Base-by-base conservation (phyloP, 148 eudicot genomes). In the Talinum fruticosum region DNA sequence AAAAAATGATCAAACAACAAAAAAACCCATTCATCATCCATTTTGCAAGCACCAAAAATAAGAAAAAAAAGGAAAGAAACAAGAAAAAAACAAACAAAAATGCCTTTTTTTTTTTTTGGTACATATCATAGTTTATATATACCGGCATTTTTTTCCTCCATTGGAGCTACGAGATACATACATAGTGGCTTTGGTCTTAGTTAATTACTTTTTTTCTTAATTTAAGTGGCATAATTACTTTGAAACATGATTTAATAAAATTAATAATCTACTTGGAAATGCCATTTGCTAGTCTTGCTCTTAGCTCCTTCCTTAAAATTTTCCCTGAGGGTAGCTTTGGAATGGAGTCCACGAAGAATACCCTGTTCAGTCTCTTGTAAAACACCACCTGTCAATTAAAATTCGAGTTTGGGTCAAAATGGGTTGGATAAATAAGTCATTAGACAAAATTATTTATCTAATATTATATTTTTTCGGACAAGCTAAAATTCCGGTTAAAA, bases 261-360 rank as follows among this genome's bases (percentile, higher is more conserved):
- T 18, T 18, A 18, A 16, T 16, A 49, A 47, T 53, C 74, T 78
- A 81, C 36, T 77, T 67, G 37, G 73, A 38, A 35, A 76, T 71
- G 34, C 89, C 90, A 79, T 92, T 85, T 5, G 92, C 90, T 72
- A 95, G 74, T 86, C 88, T 87, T 54, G 94, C 93, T 89, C 97
- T 85, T 71, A 93, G 86, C 79, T 92, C 99, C 82, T 95, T 95
- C 84, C 99, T 90, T 80, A 93, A 79, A 66, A 95, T 95, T 76
- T 95, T 95, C 10, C 99, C 99, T 0, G 99, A 87, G 41, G 96
- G 90, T 26, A 93, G 91, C 80, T 91, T 95, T 3, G 99, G 99
- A 16, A 95, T 91, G 0, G 93, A 78, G 41, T 95, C 94, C 28
- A 80, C 87, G 59, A 95, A 91, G 82, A 91, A 91, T 2, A 93